Evolutionary conservation across 768 basidiomycete species (phyloP), one percentile per base, ranked within the genome.

Genomic region (Dacryopinax spathularia): DNA sequence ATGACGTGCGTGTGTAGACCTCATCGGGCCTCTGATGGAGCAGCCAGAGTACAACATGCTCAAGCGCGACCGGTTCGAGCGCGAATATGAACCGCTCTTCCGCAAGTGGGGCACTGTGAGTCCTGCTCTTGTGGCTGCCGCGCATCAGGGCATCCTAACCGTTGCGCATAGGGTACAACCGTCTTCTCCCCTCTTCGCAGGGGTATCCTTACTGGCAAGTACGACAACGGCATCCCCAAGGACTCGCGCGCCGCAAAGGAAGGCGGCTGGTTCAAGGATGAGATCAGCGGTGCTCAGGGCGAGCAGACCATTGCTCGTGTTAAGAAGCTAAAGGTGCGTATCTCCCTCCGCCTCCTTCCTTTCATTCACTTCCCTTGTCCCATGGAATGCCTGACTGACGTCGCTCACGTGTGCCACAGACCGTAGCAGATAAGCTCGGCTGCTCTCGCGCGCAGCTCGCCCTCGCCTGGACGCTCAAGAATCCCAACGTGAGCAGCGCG

Each of bases 41-140:
- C 48, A 56, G 48, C 48, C 48, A 13, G 48, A 56, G 48, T 72
- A 73, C 72, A 87, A 84, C 70, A 83, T 89, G 82, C 81, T 91
- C 72, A 81, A 85, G 71, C 84, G 89, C 22, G 86, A 90, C 66
- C 80, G 85, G 18, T 84, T 88, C n/a, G 90, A 92, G 75, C 81
- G 81, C 69, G 88, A 91, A 77, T 90, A 87, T 73, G 77, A 75
- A 81, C 84, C 68, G 10, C 48, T 56, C 48, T 56, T 56, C 29
- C 48, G 48, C 13, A 56, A 56, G 18, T 56, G 48, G 48, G 48
- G 48, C 48, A 56, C 48, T 29, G 48, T 56, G 18, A 9, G 48
- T 56, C 48, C 29, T 56, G 13, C 7, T 20, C 43, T 56, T n/a
- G n/a, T n/a, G n/a, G n/a, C n/a, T n/a, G n/a, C n/a, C n/a, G n/a